Conservation (phyloP, 176 grass and related monocot species). For the Oryza glaberrima region DNA sequence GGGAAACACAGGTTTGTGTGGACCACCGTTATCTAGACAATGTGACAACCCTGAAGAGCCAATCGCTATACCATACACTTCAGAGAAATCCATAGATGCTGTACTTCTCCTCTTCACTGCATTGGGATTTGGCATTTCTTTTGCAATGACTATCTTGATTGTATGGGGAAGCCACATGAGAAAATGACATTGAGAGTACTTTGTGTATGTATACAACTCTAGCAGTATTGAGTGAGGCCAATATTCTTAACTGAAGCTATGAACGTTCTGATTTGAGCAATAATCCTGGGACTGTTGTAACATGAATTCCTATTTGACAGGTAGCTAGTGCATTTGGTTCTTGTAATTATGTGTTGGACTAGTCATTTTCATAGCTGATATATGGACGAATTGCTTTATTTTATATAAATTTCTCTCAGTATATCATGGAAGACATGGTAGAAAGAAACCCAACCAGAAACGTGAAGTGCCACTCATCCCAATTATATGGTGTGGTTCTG, state of each 20-base stretch:
- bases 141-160: background rate
- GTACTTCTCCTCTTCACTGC: constrained; percentile 3
- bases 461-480: too few relatives aligned
- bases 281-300: background rate
- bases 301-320: background rate
- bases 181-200: background rate
- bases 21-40: background rate
- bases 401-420: too few relatives aligned
- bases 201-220: background rate
- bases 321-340: too few relatives aligned
- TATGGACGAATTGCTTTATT: too few relatives aligned
- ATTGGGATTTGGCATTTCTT: constrained; percentile 11
- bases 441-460: too few relatives aligned
- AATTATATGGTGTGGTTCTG: too few relatives aligned
- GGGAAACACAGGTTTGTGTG: background rate
- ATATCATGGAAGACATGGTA: too few relatives aligned
- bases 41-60: background rate
- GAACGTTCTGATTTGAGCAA: background rate
- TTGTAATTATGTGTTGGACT: too few relatives aligned
- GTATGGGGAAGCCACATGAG: background rate
- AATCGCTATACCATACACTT: background rate
- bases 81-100: background rate
- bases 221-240: background rate
- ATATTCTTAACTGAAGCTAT: background rate
- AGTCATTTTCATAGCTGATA: too few relatives aligned